phyloP scores from a whole-genome alignment of 2,329 filamentous ascomycete genomes.

The Xylaria sp. region DNA sequence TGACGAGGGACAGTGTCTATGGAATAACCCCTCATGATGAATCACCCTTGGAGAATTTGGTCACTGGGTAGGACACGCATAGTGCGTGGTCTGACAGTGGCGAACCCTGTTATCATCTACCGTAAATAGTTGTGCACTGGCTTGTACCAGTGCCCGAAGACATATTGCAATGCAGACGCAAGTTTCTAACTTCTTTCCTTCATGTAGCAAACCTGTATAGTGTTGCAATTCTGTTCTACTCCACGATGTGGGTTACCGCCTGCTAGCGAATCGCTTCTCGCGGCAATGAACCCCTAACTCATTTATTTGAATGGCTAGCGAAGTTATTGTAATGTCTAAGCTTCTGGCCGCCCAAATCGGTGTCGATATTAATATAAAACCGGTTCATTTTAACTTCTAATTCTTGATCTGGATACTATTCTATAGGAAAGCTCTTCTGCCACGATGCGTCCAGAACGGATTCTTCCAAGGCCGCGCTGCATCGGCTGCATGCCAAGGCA shows the following conservation, averaged over 20 bases:
- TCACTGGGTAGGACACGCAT: too few species aligned
- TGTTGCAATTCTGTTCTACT: background rate
- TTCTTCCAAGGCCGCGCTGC: constrained; percentile 23
- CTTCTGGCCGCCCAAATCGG: background rate
- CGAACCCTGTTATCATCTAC: too few species aligned
- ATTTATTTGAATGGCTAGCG: background rate
- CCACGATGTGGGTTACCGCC: background rate
- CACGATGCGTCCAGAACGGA: background rate
- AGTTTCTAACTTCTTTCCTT: background rate
- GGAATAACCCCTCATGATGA: too few species aligned
- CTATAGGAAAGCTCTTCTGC: background rate
- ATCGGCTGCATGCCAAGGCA: constrained; percentile 24
- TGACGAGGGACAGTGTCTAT: too few species aligned
- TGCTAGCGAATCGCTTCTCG: background rate
- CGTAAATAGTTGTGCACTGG: too few species aligned
- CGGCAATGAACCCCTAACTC: background rate
- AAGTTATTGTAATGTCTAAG: background rate
- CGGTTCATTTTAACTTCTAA: background rate
- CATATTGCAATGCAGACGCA: background rate
- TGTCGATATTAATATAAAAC: background rate
- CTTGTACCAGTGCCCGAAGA: background rate
- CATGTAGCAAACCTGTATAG: background rate
- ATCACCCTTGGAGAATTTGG: too few species aligned
- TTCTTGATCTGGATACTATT: background rate
- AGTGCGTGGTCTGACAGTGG: too few species aligned